phyloP scores from a whole-genome alignment of 1,139 yeast genomes.

The Pichia sorboxylosa region DNA sequence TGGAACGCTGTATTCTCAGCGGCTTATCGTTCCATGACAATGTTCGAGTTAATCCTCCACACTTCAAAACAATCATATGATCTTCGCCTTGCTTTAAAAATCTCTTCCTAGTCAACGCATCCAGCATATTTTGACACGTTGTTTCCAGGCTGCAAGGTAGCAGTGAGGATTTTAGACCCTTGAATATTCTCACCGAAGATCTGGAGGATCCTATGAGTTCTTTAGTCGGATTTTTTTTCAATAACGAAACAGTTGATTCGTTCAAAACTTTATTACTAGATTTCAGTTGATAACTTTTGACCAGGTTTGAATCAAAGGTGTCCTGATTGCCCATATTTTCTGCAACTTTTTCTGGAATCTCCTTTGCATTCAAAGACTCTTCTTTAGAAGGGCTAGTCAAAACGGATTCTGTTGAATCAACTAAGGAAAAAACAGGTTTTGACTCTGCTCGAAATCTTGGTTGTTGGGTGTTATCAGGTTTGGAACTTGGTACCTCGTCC shows the following conservation, averaged over 20 bases:
- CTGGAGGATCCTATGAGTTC: slow-evolving; percentile 24
- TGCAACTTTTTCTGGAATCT: not conserved
- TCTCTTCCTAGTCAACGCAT: slow-evolving; percentile 59
- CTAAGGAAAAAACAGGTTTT: not conserved
- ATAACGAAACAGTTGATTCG: too few relatives aligned
- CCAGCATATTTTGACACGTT: slow-evolving; percentile 64
- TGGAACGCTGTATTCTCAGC: slow-evolving; percentile 60
- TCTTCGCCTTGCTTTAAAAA: slow-evolving; percentile 60
- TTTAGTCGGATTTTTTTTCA: slow-evolving; percentile 3
- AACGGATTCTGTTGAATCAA: not conserved
- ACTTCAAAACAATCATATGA: slow-evolving; percentile 66
- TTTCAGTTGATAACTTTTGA: not conserved
- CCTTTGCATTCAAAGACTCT: not conserved
- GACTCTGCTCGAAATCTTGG: too few relatives aligned
- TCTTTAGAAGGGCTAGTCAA: not conserved
- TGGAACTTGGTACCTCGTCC: not conserved
- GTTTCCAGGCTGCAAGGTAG: slow-evolving; percentile 45
- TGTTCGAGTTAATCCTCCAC: slow-evolving; percentile 71
- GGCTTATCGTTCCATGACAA: slow-evolving; percentile 69
- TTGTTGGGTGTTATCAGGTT: too few relatives aligned
- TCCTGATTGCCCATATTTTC: not conserved
- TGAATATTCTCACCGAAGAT: slow-evolving; percentile 33
- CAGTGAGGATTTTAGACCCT: slow-evolving; percentile 35
- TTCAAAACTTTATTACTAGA: too few relatives aligned
- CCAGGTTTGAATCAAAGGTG: too few relatives aligned